These are phyloP conservation scores for Arachis hypogaea DNA, from an alignment of 306 rosid species.

Conservation along the genomic window DNA sequence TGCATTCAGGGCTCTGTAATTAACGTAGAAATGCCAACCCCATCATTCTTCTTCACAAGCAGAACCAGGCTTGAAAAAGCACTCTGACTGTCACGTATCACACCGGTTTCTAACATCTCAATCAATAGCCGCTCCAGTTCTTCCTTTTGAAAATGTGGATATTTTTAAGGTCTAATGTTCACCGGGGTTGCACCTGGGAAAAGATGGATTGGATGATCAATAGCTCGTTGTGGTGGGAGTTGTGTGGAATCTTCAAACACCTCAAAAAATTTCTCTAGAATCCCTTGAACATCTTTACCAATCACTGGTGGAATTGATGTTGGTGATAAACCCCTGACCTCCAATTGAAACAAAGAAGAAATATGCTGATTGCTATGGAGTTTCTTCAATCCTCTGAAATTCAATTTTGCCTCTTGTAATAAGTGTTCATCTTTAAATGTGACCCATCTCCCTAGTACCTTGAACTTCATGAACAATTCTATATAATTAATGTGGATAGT, in stretches of 20 bases:
- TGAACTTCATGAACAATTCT: no score
- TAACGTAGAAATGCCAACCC: not conserved
- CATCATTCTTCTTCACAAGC: not conserved
- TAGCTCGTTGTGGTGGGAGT: not conserved
- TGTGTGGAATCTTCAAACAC: not conserved
- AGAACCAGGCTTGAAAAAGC: not conserved
- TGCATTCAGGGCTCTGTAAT: not conserved
- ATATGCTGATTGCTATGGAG: no score
- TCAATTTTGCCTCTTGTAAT: no score
- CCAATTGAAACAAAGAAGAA: no score
- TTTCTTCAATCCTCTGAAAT: no score
- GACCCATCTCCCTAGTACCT: no score
- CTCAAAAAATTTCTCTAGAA: no score
- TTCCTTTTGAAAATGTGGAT: not conserved
- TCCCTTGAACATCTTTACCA: no score
- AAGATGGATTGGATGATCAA: not conserved
- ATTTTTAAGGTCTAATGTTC: not conserved
- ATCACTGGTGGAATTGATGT: no score
- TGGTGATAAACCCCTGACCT: no score
- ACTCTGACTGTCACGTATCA: not conserved
- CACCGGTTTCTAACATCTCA: not conserved
- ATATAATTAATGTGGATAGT: no score
- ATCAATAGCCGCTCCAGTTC: not conserved
- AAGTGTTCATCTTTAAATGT: no score
- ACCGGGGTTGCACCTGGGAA: not conserved